Conservation (phyloP, 2,329 filamentous ascomycete genomes). For the Neofusicoccum parvum region DNA sequence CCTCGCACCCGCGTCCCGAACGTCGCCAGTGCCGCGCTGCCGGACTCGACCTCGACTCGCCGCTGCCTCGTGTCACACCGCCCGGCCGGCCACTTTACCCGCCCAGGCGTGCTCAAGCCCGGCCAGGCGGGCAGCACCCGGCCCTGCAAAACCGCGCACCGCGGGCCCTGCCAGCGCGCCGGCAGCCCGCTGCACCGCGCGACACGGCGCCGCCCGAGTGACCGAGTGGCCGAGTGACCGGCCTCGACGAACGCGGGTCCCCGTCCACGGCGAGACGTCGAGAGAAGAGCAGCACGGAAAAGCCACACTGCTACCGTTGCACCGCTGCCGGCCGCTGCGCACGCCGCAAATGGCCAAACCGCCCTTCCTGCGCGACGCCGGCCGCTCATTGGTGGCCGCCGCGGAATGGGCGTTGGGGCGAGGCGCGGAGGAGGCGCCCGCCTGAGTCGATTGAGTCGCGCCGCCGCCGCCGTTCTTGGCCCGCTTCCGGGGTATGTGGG, state of each 20-base stretch:
- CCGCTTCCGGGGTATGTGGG: neutral
- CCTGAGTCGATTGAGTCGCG: neutral
- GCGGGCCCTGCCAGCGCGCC: neutral
- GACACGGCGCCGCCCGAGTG: neutral
- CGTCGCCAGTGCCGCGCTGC: neutral
- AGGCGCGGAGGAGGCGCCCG: neutral
- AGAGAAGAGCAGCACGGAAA: neutral
- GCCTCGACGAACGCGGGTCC: neutral
- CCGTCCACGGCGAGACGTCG: neutral
- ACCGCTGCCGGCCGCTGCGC: neutral
- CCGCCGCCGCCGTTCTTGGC: neutral
- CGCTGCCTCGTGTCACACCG: neutral
- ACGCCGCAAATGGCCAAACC: slow-evolving; percentile 1
- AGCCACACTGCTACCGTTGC: slow-evolving; percentile 15
- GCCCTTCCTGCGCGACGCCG: neutral
- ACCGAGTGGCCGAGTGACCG: neutral
- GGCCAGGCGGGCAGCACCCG: neutral
- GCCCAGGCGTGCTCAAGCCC: no score
- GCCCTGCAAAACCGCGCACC: neutral
- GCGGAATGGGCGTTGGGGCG: slow-evolving; percentile 8
- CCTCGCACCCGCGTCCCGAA: neutral
- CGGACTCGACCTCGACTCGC: neutral
- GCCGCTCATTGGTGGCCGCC: neutral
- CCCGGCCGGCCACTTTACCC: neutral
- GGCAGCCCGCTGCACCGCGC: no score